Evolutionary conservation across 192 early-diverging fungal genomes (phyloP), one percentile per base, ranked within the genome.

Genomic region (Backusella circina): DNA sequence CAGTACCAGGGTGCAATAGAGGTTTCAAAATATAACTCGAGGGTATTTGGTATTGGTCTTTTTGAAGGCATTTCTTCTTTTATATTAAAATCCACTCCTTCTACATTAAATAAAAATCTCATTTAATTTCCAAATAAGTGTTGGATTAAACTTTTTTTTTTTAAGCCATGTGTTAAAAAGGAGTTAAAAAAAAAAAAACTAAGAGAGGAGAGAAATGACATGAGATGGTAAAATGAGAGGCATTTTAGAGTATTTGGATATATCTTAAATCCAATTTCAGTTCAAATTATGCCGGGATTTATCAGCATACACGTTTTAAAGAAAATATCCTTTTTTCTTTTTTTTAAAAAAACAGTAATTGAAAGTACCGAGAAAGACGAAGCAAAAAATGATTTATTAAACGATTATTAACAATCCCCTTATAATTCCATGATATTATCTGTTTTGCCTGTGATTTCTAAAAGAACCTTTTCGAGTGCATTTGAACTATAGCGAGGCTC

Each of bases 401-500:
- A 47, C 12, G 1, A 47, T 7, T 47, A 47, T 18, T 47, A 47
- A 21, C 18, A 47, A n/a, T 47, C 18, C 18, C 2, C 2, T 12
- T 61, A 61, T 26, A 28, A 61, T 12, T 61, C 54, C 54, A 61
- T 61, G 2, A 61, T 13, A 12, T 26, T 23, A 9, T 4, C 13
- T 61, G 54, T 28, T 61, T 61, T 61, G 54, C 54, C 54, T 28
- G 33, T 71, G 31, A 71, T 71, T 47, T 30, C 31, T 47, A 50
- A 23, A 16, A 74, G 39, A 16, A 74, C 64, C 1, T 37, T 37
- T 33, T 77, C 70, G 2, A 77, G 57, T n/a, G 37, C 31, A 15
- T 26, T 44, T 8, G 57, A 65, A 18, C 57, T 21, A 54, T 77
- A 77, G 21, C 35, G 71, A 66, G 76, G 76, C 30, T 51, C 65